Conservation (phyloP, 192 early-diverging fungal species). For the Rhizophagus prolifer region DNA sequence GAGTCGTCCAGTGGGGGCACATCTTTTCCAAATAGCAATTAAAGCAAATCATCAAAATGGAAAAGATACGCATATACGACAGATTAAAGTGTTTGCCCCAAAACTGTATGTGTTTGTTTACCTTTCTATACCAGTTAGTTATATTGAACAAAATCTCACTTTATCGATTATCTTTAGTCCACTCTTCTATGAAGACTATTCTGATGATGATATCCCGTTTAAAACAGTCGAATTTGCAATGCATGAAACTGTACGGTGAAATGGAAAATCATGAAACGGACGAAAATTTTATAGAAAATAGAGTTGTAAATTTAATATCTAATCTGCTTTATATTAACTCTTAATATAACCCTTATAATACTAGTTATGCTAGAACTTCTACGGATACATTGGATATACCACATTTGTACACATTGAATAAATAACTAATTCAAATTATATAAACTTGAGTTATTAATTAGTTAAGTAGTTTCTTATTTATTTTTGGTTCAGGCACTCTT, state of each 20-base stretch:
- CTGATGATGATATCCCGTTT: constrained; percentile 46
- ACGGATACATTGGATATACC: too few species aligned
- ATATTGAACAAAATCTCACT: background rate
- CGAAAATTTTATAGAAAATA: background rate
- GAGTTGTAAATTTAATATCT: background rate
- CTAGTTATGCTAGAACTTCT: too few species aligned
- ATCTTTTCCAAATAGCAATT: constrained; percentile 70
- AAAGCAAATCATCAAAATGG: constrained; percentile 77
- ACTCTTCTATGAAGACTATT: constrained; percentile 36
- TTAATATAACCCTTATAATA: too few species aligned
- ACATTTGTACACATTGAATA: too few species aligned
- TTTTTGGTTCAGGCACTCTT: background rate
- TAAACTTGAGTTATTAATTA: too few species aligned
- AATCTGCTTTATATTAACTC: too few species aligned
- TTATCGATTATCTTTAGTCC: constrained; percentile 25
- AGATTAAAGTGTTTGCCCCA: constrained; percentile 63
- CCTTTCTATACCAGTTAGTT: background rate
- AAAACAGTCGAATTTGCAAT: constrained; percentile 47
- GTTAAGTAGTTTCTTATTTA: background rate
- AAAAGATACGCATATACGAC: constrained; percentile 81
- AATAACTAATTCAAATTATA: too few species aligned
- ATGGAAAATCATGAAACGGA: background rate
- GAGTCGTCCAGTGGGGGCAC: constrained; percentile 55
- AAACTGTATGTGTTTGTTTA: constrained; percentile 46
- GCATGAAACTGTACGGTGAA: constrained; percentile 35